Evolutionary conservation across 768 basidiomycete species (phyloP), one percentile per base, ranked within the genome.

Genomic region (Leccinellum rugosiceps): DNA sequence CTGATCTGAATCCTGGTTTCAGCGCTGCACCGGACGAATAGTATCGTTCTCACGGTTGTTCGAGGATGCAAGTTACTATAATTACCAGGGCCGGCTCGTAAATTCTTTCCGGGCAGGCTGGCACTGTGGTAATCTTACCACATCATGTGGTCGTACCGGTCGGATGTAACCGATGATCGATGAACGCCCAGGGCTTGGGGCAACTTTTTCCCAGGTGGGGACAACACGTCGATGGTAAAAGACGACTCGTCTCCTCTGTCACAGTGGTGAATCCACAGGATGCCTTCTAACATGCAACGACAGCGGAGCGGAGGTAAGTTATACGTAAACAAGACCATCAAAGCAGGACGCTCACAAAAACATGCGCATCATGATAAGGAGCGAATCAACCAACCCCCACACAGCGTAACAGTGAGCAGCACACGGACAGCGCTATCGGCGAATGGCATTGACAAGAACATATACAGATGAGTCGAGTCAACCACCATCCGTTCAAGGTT

Each of bases 351-450:
- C 41, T 43, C 0, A 43, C 11, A 8, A n/a, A 0, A 19, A 43
- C 10, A 43, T 43, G 0, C 19, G 3, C 41, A 43, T 43, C 41
- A 0, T 43, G 41, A 43, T 43, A 43, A 43, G 41, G 19, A 9
- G 10, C 0, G 41, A 0, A 43, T 43, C 41, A 11, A 19, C 3
- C 41, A n/a, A n/a, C 9, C 0, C 9, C n/a, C 38, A 10, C 0
- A 2, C 41, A 6, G 19, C 41, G 41, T 19, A 6, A 11, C 41
- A 11, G 41, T 43, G 19, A 41, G 38, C 19, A 19, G 38, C 38
- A 41, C n/a, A 41, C 41, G 1, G 19, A 19, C 0, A 19, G 11
- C 4, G 1, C 11, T n/a, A 43, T 41, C 17, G 17, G 15, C 6
- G 17, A 35, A 35, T 3, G 35, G 7, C 35, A 35, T 11, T 43